Percentiles rank a stretch among this genome's conserved stretches.
Conservation (phyloP, 192 early-diverging fungal genomes). For the Jimgerdemannia flammicorona region DNA sequence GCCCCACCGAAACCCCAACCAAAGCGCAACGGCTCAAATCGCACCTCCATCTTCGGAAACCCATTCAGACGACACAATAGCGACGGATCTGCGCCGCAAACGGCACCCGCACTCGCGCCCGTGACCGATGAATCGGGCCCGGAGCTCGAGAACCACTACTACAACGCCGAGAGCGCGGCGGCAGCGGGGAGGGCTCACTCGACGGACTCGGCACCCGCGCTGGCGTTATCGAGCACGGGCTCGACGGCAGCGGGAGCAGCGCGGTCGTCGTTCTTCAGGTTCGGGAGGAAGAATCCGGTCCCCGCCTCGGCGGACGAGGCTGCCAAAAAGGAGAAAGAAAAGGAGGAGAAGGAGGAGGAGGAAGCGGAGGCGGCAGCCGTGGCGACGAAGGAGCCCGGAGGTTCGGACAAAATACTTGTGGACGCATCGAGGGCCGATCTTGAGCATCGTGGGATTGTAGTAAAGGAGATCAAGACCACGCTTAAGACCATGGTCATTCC, state of each 20-base stretch:
- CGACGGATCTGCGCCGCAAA: not conserved
- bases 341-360: not conserved
- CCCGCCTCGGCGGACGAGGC: conserved; percentile 3
- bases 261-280: conserved; percentile 6
- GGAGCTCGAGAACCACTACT: conserved; percentile 1
- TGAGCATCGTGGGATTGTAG: conserved; percentile 29
- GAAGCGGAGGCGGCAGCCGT: not conserved
- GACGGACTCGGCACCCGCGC: not conserved
- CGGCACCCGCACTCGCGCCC: not conserved
- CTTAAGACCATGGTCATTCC: conserved; percentile 36
- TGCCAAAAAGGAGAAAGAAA: conserved; percentile 4
- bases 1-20: conserved; percentile 10
- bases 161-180: not conserved
- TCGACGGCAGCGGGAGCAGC: not conserved
- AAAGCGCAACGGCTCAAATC: not conserved
- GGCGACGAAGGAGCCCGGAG: conserved; percentile 2
- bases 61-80: not conserved
- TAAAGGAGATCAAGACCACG: conserved; percentile 39
- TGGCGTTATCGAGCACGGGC: not conserved
- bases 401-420: not conserved
- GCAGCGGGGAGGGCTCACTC: not conserved
- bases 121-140: not conserved
- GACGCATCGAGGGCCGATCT: conserved; percentile 31
- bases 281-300: conserved; percentile 6
- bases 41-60: not conserved